Base-by-base conservation (phyloP, 2,329 filamentous ascomycete genomes). In the Fusarium concolor region DNA sequence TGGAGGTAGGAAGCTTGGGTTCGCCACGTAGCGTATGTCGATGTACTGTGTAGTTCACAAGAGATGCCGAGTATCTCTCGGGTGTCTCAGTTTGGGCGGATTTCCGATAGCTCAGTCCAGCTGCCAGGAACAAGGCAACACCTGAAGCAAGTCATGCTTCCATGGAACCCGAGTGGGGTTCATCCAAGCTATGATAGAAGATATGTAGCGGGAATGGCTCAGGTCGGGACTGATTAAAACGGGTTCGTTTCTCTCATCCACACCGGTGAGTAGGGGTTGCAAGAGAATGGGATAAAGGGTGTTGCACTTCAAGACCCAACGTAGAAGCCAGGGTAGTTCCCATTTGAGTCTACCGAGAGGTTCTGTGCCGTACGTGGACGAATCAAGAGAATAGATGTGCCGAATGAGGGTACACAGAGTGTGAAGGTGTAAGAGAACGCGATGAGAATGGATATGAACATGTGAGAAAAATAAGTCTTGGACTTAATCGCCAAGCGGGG, bases 241-340 rank as follows among this genome's bases (percentile, higher is more conserved):
- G 45, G 44, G 50, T 67, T 62, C 42, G 43, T 54, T 42, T 15
- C 18, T 47, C 58, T 63, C 58, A 54, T 49, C 70, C 71, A 73
- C 71, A 74, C 68, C 61, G 71, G 71, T 74, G 70, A 74, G 68
- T 67, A 56, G 42, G 50, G 57, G 57, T 54, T 50, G 43, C 44
- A 51, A 35, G 39, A 44, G 37, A 39, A 37, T 31, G 45, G 47
- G 47, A 33, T 41, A 54, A 53, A 53, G 31, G 33, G n/a, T 59
- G 57, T 49, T 60, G 43, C 54, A 58, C 57, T 57, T 50, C 57
- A 43, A 62, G 60, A 62, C 54, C 55, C 49, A 65, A 38, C 11
- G 54, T 45, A 41, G 41, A 57, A 54, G 35, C 35, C 53, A 54
- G 39, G 65, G 57, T 28, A 59, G 44, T 59, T 70, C 57, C 56